Evolutionary conservation across 768 basidiomycete genomes (phyloP), one percentile per base, ranked within the genome.

Genomic region (Mycena venus): DNA sequence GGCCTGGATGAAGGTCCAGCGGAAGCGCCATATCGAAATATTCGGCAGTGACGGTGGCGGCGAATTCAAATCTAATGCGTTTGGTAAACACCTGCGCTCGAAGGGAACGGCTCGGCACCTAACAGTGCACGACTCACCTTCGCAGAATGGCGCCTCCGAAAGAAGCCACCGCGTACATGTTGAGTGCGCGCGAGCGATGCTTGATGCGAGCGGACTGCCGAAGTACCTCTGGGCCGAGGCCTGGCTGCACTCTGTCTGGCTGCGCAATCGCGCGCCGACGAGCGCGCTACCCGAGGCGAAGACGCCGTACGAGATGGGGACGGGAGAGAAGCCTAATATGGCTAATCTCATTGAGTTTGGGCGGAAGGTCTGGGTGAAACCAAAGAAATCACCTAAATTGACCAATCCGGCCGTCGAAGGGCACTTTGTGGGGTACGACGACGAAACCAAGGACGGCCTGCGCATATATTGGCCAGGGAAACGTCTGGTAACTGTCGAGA

Each of bases 91-190:
- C 66, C 79, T 82, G 11, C 71, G 75, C 10, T 32, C 51, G 2
- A 58, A 77, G 23, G 82, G 85, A 2, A 85, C 83, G 0, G 60
- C 76, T 59, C 78, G 76, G 25, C 80, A 84, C 38, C 80, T 84
- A 27, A 84, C 80, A 2, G 79, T 83, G 27, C 82, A 84, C 56
- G 79, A 85, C 74, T 79, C 80, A 21, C 83, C 84, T 17, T 75
- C 78, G 34, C 81, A 79, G 44, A 84, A 85, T 69, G 81, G 84
- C 21, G 77, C 75, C 23, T 74, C 80, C 5, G 82, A 85, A 75
- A 73, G 77, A 12, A 78, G 74, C 31, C 82, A 83, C 53, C 69
- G 81, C 23, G 80, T 78, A 19, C 79, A 81, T 38, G 11, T 80
- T 2, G 79, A 80, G 31, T 58, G 59, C 40, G 72, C 77, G 32